Conservation (phyloP, 257 asterid genomes). For the Capsicum pubescens region DNA sequence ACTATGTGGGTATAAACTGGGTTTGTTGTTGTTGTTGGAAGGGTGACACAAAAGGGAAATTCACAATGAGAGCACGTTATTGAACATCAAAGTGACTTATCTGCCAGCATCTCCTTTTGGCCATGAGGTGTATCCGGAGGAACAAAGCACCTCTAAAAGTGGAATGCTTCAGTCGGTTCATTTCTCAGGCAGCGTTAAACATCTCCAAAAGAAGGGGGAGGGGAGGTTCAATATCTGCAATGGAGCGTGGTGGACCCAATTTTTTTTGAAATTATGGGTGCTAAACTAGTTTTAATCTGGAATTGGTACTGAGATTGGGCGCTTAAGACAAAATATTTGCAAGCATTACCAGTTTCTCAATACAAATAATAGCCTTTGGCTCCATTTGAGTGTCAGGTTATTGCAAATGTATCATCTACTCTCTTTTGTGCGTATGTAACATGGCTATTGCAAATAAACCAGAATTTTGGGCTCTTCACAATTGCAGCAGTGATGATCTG, state of each 20-base stretch:
- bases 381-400: not conserved
- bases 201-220: too few species aligned
- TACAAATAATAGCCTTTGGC: not conserved
- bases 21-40: too few species aligned
- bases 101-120: conserved; percentile 15
- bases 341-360: not conserved
- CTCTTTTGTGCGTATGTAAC: not conserved
- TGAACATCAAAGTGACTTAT: not conserved
- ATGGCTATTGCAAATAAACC: conserved; percentile 3
- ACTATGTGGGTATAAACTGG: too few species aligned
- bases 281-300: not conserved
- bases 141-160: not conserved
- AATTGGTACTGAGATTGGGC: not conserved
- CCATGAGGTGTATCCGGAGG: not conserved
- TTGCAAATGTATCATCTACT: not conserved
- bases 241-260: not conserved
- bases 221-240: not conserved
- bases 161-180: not conserved
- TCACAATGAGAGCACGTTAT: not conserved
- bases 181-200: not conserved
- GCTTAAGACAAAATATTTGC: not conserved
- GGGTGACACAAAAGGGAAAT: too few species aligned
- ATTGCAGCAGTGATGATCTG: not conserved
- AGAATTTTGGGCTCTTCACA: not conserved
- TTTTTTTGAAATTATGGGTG: not conserved